Evolutionary conservation across 2,329 filamentous ascomycete genomes (phyloP).

Genomic region (Clarireedia hainanense): DNA sequence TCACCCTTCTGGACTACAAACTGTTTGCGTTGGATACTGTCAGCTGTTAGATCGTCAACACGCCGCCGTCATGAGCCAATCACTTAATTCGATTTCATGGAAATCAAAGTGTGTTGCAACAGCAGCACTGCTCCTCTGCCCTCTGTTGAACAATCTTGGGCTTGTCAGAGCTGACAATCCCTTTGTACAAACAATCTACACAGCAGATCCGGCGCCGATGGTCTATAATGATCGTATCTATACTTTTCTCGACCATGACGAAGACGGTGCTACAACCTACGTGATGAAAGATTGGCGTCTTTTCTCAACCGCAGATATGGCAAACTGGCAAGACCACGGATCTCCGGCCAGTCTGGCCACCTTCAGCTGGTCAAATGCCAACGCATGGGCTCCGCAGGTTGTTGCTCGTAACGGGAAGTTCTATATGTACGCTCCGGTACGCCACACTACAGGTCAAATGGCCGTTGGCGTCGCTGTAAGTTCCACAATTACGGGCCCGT

Average conservation of each 20-base stretch:
- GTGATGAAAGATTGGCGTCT: neutral
- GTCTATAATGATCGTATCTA: neutral
- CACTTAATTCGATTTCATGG: no score
- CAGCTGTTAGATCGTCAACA: no score
- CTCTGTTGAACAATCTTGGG: no score
- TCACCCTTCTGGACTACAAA: no score
- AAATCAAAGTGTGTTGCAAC: no score
- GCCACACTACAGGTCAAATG: neutral
- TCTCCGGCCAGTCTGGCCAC: neutral
- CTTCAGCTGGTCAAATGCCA: neutral
- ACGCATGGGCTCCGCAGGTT: neutral
- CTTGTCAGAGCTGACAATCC: neutral
- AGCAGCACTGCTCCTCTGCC: no score
- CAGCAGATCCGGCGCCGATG: neutral
- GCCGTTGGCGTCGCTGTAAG: neutral
- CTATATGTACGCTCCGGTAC: neutral
- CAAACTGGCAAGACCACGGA: neutral
- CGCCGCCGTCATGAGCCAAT: no score
- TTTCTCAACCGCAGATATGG: neutral
- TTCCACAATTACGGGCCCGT: no score
- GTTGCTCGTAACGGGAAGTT: neutral
- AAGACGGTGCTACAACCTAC: neutral
- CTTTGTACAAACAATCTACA: neutral
- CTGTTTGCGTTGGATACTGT: no score
- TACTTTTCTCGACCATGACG: neutral